Evolutionary conservation across 768 basidiomycete genomes (phyloP).

Genomic region (Mrakia gelida): DNA sequence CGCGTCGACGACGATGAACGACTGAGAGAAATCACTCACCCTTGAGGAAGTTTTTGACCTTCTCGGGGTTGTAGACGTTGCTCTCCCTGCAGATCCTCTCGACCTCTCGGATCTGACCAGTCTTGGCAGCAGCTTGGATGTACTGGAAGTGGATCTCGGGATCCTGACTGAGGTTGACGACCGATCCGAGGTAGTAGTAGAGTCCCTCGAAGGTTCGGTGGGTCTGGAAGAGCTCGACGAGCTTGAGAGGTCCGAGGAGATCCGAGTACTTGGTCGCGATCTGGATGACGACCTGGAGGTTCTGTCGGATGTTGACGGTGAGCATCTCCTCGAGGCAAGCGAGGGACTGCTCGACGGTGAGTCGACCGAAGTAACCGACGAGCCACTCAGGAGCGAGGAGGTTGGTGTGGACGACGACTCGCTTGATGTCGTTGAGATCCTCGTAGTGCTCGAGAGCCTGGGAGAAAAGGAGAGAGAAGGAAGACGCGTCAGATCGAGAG

Average conservation of each 20-base stretch:
- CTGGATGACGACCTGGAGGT: slow-evolving; percentile 91
- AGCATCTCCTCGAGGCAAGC: slow-evolving; percentile 97
- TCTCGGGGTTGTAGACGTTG: slow-evolving; percentile 96
- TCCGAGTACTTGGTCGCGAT: slow-evolving; percentile 99
- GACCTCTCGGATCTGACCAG: slow-evolving; percentile 96
- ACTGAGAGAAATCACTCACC: background rate
- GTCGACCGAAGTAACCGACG: slow-evolving; percentile 89
- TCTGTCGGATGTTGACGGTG: slow-evolving; percentile 92
- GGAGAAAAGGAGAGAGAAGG: background rate
- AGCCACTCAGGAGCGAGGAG: slow-evolving; percentile 90
- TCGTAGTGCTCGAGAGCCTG: slow-evolving; percentile 98
- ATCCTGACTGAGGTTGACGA: slow-evolving; percentile 95
- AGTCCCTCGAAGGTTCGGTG: slow-evolving; percentile 98
- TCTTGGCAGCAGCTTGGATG: slow-evolving; percentile 96
- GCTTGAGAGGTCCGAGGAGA: slow-evolving; percentile 89
- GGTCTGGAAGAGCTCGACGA: slow-evolving; percentile 97
- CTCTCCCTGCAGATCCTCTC: slow-evolving; percentile 98
- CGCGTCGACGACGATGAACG: background rate
- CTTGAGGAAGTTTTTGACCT: slow-evolving; percentile 76
- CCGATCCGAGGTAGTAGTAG: slow-evolving; percentile 96
- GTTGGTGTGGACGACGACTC: slow-evolving; percentile 87
- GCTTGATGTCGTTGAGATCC: slow-evolving; percentile 97
- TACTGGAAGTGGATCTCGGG: slow-evolving; percentile 99
- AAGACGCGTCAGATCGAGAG: background rate
- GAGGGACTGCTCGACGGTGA: slow-evolving; percentile 97